phyloP scores from a whole-genome alignment of 768 basidiomycete genomes.

The Myochromella boudieri region DNA sequence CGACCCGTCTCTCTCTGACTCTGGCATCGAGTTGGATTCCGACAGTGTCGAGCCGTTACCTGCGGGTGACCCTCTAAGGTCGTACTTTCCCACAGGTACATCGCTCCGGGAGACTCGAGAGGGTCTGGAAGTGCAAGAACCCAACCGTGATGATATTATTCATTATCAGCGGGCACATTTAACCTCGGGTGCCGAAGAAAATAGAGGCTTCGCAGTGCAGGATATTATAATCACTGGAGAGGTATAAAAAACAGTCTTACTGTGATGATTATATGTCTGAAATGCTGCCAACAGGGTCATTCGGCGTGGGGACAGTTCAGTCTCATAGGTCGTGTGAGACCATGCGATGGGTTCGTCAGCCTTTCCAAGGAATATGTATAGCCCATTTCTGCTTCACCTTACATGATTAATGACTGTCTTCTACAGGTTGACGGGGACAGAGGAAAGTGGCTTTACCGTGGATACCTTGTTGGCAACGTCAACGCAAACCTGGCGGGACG shows the following conservation, averaged over 20 bases:
- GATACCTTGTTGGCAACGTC: slow-evolving; percentile 71
- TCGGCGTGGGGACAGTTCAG: slow-evolving; percentile 91
- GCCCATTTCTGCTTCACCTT: slow-evolving; percentile 9
- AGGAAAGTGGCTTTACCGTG: slow-evolving; percentile 85
- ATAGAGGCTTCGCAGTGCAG: slow-evolving; percentile 26
- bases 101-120: slow-evolving; percentile 46
- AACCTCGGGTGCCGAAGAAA: slow-evolving; percentile 15
- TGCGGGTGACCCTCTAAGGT: slow-evolving; percentile 61
- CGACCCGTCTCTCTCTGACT: slow-evolving; percentile 28
- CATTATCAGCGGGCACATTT: slow-evolving; percentile 29
- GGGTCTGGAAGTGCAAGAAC: slow-evolving; percentile 48
- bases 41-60: slow-evolving; percentile 39
- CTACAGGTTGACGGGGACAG: slow-evolving; percentile 65
- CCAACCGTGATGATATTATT: slow-evolving; percentile 29
- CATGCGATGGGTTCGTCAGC: slow-evolving; percentile 78
- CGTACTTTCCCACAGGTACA: slow-evolving; percentile 57
- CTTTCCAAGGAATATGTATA: slow-evolving; percentile 84
- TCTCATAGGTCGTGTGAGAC: slow-evolving; percentile 75
- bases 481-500: slow-evolving; percentile 77
- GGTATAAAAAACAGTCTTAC: slow-evolving; percentile 37
- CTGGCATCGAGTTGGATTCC: slow-evolving; percentile 31
- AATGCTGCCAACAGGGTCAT: slow-evolving; percentile 58
- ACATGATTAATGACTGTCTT: slow-evolving; percentile 1
- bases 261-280: background rate
- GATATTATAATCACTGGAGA: slow-evolving; percentile 79